A percentile compares a stretch with the other conserved stretches of the same genome.
Conservation (phyloP, 192 early-diverging fungal genomes). For the Coemansia sp. region DNA sequence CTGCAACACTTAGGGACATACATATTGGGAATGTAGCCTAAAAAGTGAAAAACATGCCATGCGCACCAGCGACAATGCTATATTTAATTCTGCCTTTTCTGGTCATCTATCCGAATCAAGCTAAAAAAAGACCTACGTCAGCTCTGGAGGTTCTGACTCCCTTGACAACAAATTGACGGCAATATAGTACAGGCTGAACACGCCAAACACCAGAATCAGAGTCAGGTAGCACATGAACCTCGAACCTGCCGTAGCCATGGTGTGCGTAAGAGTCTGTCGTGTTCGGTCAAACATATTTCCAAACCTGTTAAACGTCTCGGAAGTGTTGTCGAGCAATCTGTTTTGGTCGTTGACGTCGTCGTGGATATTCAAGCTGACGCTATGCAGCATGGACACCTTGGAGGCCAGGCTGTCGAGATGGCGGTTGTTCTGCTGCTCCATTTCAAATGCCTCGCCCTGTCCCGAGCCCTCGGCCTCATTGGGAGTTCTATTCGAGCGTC, state of each 20-base stretch:
- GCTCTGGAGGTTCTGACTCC: conserved; percentile 17
- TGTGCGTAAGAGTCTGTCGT: conserved; percentile 36
- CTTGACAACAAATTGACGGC: conserved; percentile 27
- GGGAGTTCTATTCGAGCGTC: conserved; percentile 42
- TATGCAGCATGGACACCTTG: conserved; percentile 46
- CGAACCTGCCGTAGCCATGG: conserved; percentile 42
- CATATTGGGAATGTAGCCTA: not conserved
- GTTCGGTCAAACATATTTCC: conserved; percentile 51
- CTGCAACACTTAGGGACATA: no score
- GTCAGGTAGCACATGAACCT: conserved; percentile 45
- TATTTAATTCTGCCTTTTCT: not conserved
- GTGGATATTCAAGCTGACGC: conserved; percentile 46
- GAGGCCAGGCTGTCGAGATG: conserved; percentile 43
- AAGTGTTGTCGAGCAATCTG: conserved; percentile 36
- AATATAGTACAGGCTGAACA: conserved; percentile 43
- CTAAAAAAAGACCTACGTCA: conserved; percentile 1
- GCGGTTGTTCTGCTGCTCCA: conserved; percentile 48
- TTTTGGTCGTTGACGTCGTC: conserved; percentile 44
- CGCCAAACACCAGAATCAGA: conserved; percentile 28
- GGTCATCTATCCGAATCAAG: not conserved
- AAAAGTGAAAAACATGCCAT: not conserved
- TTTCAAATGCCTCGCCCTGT: conserved; percentile 41
- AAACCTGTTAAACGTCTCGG: conserved; percentile 45
- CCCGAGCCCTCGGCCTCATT: conserved; percentile 18
- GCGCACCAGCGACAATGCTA: not conserved